Evolutionary conservation across 768 basidiomycete species (phyloP).

Genomic region (Kwoniella europaea): DNA sequence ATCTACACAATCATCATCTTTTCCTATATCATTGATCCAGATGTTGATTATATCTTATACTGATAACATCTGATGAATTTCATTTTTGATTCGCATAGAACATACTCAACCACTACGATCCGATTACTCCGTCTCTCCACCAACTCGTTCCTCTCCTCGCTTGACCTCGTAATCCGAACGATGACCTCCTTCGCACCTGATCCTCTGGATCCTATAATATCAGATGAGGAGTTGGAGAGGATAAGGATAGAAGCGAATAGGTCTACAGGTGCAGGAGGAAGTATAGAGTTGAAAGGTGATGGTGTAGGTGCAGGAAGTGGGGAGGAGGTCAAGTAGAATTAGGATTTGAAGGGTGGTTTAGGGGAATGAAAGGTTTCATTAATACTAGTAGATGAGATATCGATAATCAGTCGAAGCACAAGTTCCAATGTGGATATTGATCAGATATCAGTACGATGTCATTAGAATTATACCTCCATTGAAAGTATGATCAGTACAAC

Average conservation of each 20-base stretch:
- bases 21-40: background rate
- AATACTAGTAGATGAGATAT: background rate
- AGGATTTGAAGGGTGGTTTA: background rate
- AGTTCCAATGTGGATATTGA: too few species aligned
- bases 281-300: constrained; percentile 52
- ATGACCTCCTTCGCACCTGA: constrained; percentile 78
- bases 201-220: constrained; percentile 57
- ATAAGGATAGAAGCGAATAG: constrained; percentile 29
- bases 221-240: constrained; percentile 42
- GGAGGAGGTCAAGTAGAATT: constrained; percentile 38
- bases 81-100: constrained; percentile 56
- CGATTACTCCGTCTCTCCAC: constrained; percentile 81
- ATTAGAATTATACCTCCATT: too few species aligned
- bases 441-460: too few species aligned
- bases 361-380: background rate
- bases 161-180: constrained; percentile 82
- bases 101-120: constrained; percentile 68
- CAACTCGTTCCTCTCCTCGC: constrained; percentile 87
- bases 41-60: background rate
- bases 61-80: too few species aligned
- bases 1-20: background rate
- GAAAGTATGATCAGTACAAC: too few species aligned
- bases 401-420: too few species aligned
- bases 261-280: constrained; percentile 18
- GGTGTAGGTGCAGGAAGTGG: constrained; percentile 50